A percentile compares a stretch with the other conserved stretches of the same genome.
These are phyloP conservation scores for Sugiyamaella marilandica DNA, from an alignment of 805 yeast genomes.

Conservation along the genomic window DNA sequence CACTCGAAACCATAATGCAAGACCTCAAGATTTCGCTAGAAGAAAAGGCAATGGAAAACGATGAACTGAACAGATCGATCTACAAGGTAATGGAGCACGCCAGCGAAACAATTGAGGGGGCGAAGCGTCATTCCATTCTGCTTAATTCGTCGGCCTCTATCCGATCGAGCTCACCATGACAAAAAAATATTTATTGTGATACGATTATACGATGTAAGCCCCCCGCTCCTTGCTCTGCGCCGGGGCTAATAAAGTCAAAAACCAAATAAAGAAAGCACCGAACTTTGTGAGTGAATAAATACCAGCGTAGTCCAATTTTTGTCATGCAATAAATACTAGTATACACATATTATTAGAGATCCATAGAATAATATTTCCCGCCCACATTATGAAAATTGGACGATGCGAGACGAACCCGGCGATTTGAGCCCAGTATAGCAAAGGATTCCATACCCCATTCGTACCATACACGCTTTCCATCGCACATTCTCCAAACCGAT, in stretches of 20 bases:
- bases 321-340: constrained; percentile 2
- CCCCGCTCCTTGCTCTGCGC: no score
- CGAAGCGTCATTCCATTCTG: constrained; percentile 23
- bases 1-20: constrained; percentile 27
- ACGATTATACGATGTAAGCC: no score
- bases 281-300: no score
- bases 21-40: constrained; percentile 34
- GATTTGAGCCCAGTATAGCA: constrained; percentile 27
- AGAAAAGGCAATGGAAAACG: constrained; percentile 34
- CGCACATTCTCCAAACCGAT: constrained; percentile 45
- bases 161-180: background rate
- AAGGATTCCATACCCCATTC: constrained; percentile 60
- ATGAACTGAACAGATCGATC: constrained; percentile 29
- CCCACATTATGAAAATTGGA: constrained; percentile 29
- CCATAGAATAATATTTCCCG: constrained; percentile 26
- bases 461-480: constrained; percentile 52
- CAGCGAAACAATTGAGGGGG: constrained; percentile 26
- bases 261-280: background rate
- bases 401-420: constrained; percentile 24
- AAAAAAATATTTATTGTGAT: background rate
- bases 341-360: background rate
- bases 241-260: background rate
- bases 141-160: constrained; percentile 8
- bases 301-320: no score
- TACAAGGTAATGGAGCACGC: constrained; percentile 28